Percentiles rank a stretch among this genome's conserved stretches.
Evolutionary conservation across 2,329 filamentous ascomycete species (phyloP).

Genomic region (Botrytis tulipae): DNA sequence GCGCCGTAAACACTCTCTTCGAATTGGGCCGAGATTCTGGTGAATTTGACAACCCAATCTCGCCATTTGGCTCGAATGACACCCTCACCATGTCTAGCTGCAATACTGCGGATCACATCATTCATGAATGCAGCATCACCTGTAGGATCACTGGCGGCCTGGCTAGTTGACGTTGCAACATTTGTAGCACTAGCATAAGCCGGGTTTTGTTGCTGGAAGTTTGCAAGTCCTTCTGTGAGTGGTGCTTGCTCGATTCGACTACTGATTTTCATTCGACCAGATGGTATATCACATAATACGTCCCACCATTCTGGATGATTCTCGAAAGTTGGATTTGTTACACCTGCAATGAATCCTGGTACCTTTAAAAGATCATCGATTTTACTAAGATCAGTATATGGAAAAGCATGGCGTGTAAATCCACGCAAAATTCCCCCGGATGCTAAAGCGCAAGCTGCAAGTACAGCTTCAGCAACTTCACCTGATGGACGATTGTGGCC

Average conservation of each 20-base stretch:
- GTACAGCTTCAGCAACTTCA: constrained; percentile 94
- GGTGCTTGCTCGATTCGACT: constrained; percentile 78
- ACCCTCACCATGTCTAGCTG: constrained; percentile 81
- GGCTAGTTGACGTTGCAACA: constrained; percentile 37
- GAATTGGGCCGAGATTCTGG: constrained; percentile 86
- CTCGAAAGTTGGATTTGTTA: constrained; percentile 95
- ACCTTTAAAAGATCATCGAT: constrained; percentile 95
- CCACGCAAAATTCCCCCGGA: constrained; percentile 90
- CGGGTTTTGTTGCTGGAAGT: constrained; percentile 80
- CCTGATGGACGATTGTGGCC: constrained; percentile 94
- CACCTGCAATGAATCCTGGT: constrained; percentile 94
- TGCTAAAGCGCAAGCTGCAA: constrained; percentile 91
- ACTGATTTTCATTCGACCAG: constrained; percentile 91
- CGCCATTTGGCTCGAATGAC: constrained; percentile 91
- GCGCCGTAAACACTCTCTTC: constrained; percentile 95
- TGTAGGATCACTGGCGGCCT: constrained; percentile 61
- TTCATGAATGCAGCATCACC: constrained; percentile 89
- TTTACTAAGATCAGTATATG: constrained; percentile 96
- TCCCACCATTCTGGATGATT: constrained; percentile 99
- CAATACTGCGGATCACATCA: constrained; percentile 78
- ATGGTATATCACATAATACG: constrained; percentile 86
- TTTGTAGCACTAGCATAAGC: constrained; percentile 51
- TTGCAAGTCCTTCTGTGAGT: constrained; percentile 78
- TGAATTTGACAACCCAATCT: constrained; percentile 92
- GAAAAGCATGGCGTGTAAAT: constrained; percentile 94